These are phyloP conservation scores for Silene conica DNA, from an alignment of 148 eudicot genomes.

Conservation along the genomic window DNA sequence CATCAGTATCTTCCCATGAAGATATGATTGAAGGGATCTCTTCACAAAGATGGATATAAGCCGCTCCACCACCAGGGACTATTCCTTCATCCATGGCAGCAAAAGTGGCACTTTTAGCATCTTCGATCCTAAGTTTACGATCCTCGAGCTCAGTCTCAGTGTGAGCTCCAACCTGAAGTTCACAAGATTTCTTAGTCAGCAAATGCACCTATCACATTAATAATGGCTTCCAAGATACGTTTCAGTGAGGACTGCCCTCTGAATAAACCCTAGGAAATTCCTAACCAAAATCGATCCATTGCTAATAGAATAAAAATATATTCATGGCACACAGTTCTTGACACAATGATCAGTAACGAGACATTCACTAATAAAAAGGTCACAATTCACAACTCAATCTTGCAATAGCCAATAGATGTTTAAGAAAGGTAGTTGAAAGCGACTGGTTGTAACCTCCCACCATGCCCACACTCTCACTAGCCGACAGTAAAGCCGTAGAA, in stretches of 20 bases:
- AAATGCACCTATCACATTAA: neutral
- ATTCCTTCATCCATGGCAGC: slow-evolving; percentile 93
- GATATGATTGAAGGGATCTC: slow-evolving; percentile 52
- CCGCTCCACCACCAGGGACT: slow-evolving; percentile 94
- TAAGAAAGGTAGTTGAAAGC: too few relatives aligned
- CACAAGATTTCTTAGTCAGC: neutral
- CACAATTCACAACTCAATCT: too few relatives aligned
- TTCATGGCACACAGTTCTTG: neutral
- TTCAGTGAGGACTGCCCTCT: neutral
- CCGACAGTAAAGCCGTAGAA: too few relatives aligned
- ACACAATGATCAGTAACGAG: neutral
- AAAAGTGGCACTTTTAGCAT: slow-evolving; percentile 87
- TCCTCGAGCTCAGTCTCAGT: slow-evolving; percentile 93
- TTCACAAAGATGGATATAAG: slow-evolving; percentile 77
- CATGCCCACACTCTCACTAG: too few relatives aligned
- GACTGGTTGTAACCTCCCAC: too few relatives aligned
- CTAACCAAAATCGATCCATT: too few relatives aligned
- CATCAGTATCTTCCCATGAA: slow-evolving; percentile 61
- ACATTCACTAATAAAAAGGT: too few relatives aligned
- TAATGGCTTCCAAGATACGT: neutral
- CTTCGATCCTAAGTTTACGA: slow-evolving; percentile 84
- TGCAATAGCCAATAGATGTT: too few relatives aligned
- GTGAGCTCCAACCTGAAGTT: slow-evolving; percentile 79
- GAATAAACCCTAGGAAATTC: neutral
- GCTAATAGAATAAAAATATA: neutral